Percentiles rank a stretch among this genome's conserved stretches.
phyloP scores from a whole-genome alignment of 306 rosid species.

The Begonia fuchsioides region DNA sequence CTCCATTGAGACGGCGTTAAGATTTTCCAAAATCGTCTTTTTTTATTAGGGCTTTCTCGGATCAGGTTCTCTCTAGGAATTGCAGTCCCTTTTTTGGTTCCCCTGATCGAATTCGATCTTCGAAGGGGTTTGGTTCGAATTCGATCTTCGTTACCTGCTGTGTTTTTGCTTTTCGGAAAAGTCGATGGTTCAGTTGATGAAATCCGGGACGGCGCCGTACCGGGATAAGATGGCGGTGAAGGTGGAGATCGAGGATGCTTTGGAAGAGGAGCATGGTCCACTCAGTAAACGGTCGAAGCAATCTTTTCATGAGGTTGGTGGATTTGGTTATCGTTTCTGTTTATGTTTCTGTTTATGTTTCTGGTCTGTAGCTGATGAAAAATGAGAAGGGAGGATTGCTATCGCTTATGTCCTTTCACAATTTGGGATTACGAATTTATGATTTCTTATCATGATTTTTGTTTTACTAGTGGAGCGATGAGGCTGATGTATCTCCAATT shows the following conservation, averaged over 20 bases:
- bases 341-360: slow-evolving; percentile 2
- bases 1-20: slow-evolving; percentile 12
- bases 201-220: slow-evolving; percentile 24
- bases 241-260: slow-evolving; percentile 59
- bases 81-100: slow-evolving; percentile 5
- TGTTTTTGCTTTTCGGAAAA: background rate
- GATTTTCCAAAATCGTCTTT: slow-evolving; percentile 1
- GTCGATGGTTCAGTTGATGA: slow-evolving; percentile 53
- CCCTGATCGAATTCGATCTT: slow-evolving; percentile 8
- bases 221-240: slow-evolving; percentile 39
- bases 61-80: slow-evolving; percentile 3
- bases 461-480: slow-evolving; percentile 21
- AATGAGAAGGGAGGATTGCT: background rate
- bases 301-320: slow-evolving; percentile 32
- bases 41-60: slow-evolving; percentile 28
- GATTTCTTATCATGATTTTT: too few species aligned
- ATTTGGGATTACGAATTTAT: too few species aligned
- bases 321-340: background rate
- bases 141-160: background rate
- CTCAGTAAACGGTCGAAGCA: slow-evolving; percentile 48
- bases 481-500: slow-evolving; percentile 13
- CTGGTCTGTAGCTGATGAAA: background rate
- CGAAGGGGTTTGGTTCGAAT: slow-evolving; percentile 1
- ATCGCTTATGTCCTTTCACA: background rate
- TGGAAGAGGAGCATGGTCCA: slow-evolving; percentile 49